These are phyloP conservation scores for Ophiostoma sp. DNA, from an alignment of 2,329 filamentous ascomycete species.

Conservation along the genomic window DNA sequence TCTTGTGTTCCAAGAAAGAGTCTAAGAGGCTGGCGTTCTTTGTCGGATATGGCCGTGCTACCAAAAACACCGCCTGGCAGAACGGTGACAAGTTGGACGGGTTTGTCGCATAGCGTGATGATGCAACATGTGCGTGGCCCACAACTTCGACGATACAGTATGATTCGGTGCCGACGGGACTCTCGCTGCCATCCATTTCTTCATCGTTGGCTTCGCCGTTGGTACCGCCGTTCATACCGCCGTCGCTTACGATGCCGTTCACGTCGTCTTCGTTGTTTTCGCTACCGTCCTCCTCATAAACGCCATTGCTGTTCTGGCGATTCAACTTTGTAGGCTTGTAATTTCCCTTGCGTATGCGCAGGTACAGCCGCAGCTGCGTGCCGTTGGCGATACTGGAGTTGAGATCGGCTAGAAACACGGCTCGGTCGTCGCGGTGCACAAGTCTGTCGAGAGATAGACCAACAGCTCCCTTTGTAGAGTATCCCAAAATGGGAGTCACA, in stretches of 20 bases:
- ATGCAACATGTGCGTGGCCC: conserved; percentile 82
- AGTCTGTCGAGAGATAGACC: conserved; percentile 74
- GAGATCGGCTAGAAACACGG: conserved; percentile 77
- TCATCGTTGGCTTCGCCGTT: conserved; percentile 48
- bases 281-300: neutral
- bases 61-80: conserved; percentile 89
- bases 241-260: neutral
- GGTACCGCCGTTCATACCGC: neutral
- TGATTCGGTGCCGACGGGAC: conserved; percentile 50
- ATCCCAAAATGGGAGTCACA: conserved; percentile 68
- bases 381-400: conserved; percentile 81
- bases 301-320: neutral
- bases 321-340: neutral
- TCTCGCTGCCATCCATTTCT: conserved; percentile 30
- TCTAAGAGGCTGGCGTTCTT: conserved; percentile 81
- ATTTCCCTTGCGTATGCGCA: conserved; percentile 49
- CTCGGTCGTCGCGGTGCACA: conserved; percentile 78
- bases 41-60: conserved; percentile 83
- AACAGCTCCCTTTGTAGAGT: conserved; percentile 62
- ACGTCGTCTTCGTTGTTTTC: neutral
- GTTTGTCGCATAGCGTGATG: conserved; percentile 58
- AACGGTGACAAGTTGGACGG: conserved; percentile 61
- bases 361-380: conserved; percentile 74
- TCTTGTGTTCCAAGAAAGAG: conserved; percentile 93
- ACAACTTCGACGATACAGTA: conserved; percentile 86